Base-by-base conservation (phyloP, 139 green algal species). In the Pseudopediastrum boryanum region DNA sequence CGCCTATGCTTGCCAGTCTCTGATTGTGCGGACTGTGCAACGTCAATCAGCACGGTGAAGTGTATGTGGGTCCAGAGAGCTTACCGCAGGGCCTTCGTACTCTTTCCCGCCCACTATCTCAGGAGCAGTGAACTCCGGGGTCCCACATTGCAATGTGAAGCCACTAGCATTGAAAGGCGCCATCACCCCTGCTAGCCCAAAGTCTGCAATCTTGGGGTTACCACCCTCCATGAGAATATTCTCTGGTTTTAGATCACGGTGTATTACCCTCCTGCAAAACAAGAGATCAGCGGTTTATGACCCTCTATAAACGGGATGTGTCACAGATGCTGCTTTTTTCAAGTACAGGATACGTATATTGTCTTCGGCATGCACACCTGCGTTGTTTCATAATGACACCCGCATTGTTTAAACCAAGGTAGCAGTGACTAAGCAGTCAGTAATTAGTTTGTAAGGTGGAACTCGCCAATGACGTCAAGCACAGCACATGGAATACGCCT, bases 211-310 rank as follows among this genome's bases (percentile, higher is more conserved):
- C 79, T 94, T 70, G 1, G 58, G 58, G 6, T 43, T 50, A 31
- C 71, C 38, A 25, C 81, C 87, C 39, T 94, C 87, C 82, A 95
- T 79, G 2, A 95, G 85, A 54, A 95, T 90, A 82, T 96, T 96
- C 67, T 96, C 92, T 1, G 91, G 89, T 75, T 95, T 95, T 35
- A 94, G 64, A 72, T 95, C 91, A 10, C 91, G 72, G 77, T 95
- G 91, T 27, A 94, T 84, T 8, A 95, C 81, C 3, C 85, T 82
- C 65, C 89, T 90, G 82, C 29, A 12, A 56, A 29, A 13, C 16
- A 58, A n/a, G n/a, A n/a, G n/a, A n/a, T n/a, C n/a, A n/a, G 10
- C 69, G 64, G 43, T 29, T 64, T 5, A 73, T 61, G 6, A 6
- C 39, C 16, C 61, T 16, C 16, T 21, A 43, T 16, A 16, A 70